phyloP scores from a whole-genome alignment of 345 rosid species.

The Laguncularia racemosa region DNA sequence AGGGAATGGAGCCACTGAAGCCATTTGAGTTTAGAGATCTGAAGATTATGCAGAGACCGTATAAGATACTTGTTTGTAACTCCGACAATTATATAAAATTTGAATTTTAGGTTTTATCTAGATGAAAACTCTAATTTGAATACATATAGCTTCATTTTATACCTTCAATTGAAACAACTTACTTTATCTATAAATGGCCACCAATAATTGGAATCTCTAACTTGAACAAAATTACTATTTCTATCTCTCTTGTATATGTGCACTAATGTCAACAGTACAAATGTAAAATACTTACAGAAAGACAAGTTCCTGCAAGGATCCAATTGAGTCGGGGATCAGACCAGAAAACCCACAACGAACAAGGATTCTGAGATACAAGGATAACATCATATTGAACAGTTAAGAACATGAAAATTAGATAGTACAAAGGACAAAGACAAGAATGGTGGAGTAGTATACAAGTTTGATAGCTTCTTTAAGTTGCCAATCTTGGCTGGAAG shows the following conservation, averaged over 20 bases:
- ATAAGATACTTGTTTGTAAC: not conserved
- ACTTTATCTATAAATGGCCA: no score
- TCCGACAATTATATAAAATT: not conserved
- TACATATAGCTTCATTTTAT: not conserved
- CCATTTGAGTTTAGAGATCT: constrained; percentile 73
- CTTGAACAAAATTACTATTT: no score
- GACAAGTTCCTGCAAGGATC: constrained; percentile 39
- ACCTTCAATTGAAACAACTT: not conserved
- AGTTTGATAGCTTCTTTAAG: constrained; percentile 42
- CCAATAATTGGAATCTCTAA: no score
- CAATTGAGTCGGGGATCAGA: constrained; percentile 57
- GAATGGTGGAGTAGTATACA: constrained; percentile 39
- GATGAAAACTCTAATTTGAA: no score
- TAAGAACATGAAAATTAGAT: not conserved
- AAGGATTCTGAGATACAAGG: constrained; percentile 41
- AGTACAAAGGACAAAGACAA: not conserved
- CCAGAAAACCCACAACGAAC: constrained; percentile 74
- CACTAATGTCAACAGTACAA: not conserved
- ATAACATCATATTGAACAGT: not conserved
- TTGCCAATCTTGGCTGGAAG: constrained; percentile 55
- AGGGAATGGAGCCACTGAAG: constrained; percentile 67
- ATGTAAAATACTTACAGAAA: constrained; percentile 41
- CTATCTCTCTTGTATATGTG: no score
- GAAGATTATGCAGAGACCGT: constrained; percentile 15
- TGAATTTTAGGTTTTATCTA: no score